Evolutionary conservation across 2,329 filamentous ascomycete genomes (phyloP).

Genomic region (Fusarium protoensiforme): DNA sequence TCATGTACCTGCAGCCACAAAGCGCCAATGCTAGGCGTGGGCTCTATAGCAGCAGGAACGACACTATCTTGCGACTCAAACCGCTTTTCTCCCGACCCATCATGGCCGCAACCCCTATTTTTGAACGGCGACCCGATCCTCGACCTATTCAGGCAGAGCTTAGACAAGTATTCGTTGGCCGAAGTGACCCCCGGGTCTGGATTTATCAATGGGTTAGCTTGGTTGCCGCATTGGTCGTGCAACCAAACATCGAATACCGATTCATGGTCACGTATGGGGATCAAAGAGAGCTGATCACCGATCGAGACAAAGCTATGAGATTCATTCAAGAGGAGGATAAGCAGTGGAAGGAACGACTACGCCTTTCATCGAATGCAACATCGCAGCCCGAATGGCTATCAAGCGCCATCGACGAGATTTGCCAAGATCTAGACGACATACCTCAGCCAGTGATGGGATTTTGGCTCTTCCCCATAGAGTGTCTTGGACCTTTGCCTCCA

Average conservation of each 20-base stretch:
- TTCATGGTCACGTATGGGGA: neutral
- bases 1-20: fast-evolving
- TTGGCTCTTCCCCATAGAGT: neutral
- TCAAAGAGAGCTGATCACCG: neutral
- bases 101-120: neutral
- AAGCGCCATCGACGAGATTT: neutral
- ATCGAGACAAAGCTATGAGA: neutral
- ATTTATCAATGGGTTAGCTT: neutral
- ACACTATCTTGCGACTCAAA: neutral
- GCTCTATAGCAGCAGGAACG: neutral
- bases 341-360: neutral
- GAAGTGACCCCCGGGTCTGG: neutral
- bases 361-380: no score
- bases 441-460: neutral
- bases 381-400: neutral
- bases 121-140: neutral
- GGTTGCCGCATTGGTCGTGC: neutral
- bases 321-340: neutral
- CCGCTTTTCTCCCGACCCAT: neutral
- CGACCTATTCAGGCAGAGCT: neutral
- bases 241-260: neutral
- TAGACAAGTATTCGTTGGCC: neutral
- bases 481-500: neutral
- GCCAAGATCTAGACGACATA: neutral
- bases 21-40: fast-evolving